Conservation (phyloP, 2,329 filamentous ascomycete genomes). For the Lecanicillium sp. region DNA sequence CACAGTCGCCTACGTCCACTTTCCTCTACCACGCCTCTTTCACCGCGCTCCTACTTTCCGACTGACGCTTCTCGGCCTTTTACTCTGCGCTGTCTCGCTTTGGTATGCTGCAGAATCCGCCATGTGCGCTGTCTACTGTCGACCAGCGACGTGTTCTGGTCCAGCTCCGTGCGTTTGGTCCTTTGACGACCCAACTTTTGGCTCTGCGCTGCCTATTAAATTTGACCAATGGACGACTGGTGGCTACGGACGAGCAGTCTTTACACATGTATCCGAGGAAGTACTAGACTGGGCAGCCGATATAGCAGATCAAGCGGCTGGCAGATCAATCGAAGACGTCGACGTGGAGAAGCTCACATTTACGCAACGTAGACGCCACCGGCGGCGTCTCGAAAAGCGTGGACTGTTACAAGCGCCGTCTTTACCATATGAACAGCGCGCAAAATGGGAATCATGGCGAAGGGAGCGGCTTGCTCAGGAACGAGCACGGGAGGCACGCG, state of each 20-base stretch:
- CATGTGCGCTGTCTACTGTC: conserved; percentile 47
- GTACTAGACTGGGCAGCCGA: conserved; percentile 40
- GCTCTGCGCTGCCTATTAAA: conserved; percentile 52
- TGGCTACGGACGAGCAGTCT: conserved; percentile 35
- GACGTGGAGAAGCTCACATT: conserved; percentile 36
- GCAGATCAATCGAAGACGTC: conserved; percentile 34
- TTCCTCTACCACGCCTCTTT: conserved; percentile 41
- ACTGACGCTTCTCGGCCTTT: conserved; percentile 39
- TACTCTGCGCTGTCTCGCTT: conserved; percentile 32
- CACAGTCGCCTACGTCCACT: conserved; percentile 26
- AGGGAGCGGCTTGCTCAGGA: conserved; percentile 31
- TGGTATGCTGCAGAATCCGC: conserved; percentile 48
- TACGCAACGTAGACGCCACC: conserved; percentile 38
- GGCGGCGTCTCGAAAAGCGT: conserved; percentile 41
- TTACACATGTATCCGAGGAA: conserved; percentile 31
- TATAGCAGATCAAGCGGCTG: conserved; percentile 33
- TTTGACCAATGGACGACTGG: conserved; percentile 52
- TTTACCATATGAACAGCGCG: conserved; percentile 25
- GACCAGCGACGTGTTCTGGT: conserved; percentile 39
- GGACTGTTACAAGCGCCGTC: conserved; percentile 29
- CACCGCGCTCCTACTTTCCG: conserved; percentile 32
- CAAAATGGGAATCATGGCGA: conserved; percentile 37
- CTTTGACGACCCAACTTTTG: conserved; percentile 50
- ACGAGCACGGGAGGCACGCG: conserved; percentile 27
- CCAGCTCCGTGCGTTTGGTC: conserved; percentile 43